These are phyloP conservation scores for Fraxinus paxiana DNA, from an alignment of 305 asterid genomes.

Conservation along the genomic window DNA sequence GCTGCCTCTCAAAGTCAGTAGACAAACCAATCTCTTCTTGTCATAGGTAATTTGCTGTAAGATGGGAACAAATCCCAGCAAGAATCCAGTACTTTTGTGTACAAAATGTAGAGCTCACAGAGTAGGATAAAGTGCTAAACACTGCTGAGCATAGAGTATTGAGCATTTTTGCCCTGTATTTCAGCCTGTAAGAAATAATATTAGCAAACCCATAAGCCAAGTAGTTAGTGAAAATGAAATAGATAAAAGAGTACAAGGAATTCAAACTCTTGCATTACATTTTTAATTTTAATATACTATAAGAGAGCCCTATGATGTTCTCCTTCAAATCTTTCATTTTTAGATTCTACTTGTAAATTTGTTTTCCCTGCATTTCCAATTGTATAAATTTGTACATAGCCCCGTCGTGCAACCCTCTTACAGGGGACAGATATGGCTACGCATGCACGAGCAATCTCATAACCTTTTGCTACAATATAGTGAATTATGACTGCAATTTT, in stretches of 20 bases:
- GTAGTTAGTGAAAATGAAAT: neutral
- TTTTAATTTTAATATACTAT: neutral
- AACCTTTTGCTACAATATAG: neutral
- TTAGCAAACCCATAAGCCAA: neutral
- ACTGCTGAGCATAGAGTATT: neutral
- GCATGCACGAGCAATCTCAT: neutral
- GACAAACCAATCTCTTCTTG: constrained; percentile 49
- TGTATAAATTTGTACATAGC: neutral
- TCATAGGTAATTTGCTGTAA: constrained; percentile 30
- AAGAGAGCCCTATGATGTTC: neutral
- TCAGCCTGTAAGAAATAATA: neutral
- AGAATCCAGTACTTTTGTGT: neutral
- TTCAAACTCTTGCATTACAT: neutral
- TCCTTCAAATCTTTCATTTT: neutral
- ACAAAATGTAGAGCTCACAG: neutral
- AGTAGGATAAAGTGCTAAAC: neutral
- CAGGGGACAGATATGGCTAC: neutral
- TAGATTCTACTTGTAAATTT: neutral
- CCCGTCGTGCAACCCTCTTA: neutral
- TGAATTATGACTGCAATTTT: neutral
- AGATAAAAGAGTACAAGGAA: neutral
- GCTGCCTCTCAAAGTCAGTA: constrained; percentile 62
- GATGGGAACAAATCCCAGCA: neutral
- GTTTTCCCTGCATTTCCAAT: neutral
- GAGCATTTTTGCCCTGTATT: neutral